phyloP scores from a whole-genome alignment of 1,139 yeast species.

The Geotrichum histeridarum region DNA sequence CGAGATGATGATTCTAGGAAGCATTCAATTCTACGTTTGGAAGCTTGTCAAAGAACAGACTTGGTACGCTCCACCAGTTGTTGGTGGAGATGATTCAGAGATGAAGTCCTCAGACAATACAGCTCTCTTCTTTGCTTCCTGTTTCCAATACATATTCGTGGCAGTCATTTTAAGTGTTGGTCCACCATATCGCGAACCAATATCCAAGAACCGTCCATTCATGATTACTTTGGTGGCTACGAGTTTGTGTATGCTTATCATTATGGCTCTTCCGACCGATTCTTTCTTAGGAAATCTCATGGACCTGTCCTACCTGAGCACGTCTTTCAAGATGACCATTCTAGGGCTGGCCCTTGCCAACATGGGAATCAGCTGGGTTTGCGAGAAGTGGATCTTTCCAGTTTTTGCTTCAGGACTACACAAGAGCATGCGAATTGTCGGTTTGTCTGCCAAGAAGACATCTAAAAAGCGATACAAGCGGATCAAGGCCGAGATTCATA shows the following conservation, averaged over 20 bases:
- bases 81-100: slow-evolving; percentile 74
- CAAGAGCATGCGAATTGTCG: slow-evolving; percentile 27
- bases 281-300: slow-evolving; percentile 59
- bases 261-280: slow-evolving; percentile 36
- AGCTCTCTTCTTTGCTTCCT: slow-evolving; percentile 68
- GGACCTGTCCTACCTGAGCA: slow-evolving; percentile 64
- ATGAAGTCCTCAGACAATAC: slow-evolving; percentile 90
- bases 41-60: slow-evolving; percentile 44
- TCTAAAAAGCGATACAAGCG: slow-evolving; percentile 20
- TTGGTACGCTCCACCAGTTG: slow-evolving; percentile 80
- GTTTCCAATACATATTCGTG: slow-evolving; percentile 81
- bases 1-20: slow-evolving; percentile 56
- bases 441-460: slow-evolving; percentile 22
- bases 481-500: slow-evolving; percentile 8
- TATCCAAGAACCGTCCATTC: slow-evolving; percentile 64
- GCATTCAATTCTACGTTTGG: slow-evolving; percentile 71
- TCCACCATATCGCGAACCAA: slow-evolving; percentile 88
- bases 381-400: slow-evolving; percentile 42
- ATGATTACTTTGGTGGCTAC: slow-evolving; percentile 55
- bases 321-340: slow-evolving; percentile 49
- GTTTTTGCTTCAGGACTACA: slow-evolving; percentile 34
- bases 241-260: slow-evolving; percentile 42
- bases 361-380: slow-evolving; percentile 45
- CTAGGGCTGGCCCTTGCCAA: slow-evolving; percentile 48
- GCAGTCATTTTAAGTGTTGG: slow-evolving; percentile 85